These are phyloP conservation scores for Coemansia aciculifera DNA, from an alignment of 192 early-diverging fungal genomes.

Conservation along the genomic window DNA sequence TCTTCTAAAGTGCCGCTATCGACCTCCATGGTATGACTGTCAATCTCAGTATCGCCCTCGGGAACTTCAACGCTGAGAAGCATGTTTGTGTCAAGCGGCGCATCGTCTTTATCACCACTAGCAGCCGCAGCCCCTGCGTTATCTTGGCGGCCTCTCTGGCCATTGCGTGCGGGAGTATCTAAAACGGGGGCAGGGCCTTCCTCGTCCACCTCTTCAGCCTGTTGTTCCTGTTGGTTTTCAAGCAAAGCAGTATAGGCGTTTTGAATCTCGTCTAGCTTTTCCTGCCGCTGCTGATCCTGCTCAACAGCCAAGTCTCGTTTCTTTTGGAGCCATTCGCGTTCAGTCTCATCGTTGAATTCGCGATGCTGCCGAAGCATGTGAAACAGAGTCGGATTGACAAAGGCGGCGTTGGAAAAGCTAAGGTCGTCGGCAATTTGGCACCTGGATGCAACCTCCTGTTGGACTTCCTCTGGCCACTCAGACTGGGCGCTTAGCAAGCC, in stretches of 20 bases:
- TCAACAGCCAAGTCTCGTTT: slow-evolving; percentile 43
- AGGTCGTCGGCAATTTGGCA: slow-evolving; percentile 52
- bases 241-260: slow-evolving; percentile 1
- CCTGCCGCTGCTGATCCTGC: slow-evolving; percentile 29
- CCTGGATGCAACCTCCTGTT: slow-evolving; percentile 31
- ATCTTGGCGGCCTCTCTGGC: background rate
- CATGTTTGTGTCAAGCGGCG: slow-evolving; percentile 10
- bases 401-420: slow-evolving; percentile 53
- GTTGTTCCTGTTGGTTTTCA: slow-evolving; percentile 2
- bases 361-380: slow-evolving; percentile 57
- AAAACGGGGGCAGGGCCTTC: background rate
- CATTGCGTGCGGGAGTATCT: background rate
- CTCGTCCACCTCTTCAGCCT: background rate
- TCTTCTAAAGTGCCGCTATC: slow-evolving; percentile 46
- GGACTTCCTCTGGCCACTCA: slow-evolving; percentile 40
- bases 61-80: slow-evolving; percentile 19
- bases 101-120: background rate
- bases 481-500: slow-evolving; percentile 37
- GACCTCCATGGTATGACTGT: slow-evolving; percentile 37
- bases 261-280: slow-evolving; percentile 17
- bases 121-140: background rate
- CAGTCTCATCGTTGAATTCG: slow-evolving; percentile 57
- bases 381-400: slow-evolving; percentile 57
- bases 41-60: slow-evolving; percentile 15
- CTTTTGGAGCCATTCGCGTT: slow-evolving; percentile 49